Evolutionary conservation across 1,139 yeast species (phyloP).

Genomic region (Taiozyma sp.): DNA sequence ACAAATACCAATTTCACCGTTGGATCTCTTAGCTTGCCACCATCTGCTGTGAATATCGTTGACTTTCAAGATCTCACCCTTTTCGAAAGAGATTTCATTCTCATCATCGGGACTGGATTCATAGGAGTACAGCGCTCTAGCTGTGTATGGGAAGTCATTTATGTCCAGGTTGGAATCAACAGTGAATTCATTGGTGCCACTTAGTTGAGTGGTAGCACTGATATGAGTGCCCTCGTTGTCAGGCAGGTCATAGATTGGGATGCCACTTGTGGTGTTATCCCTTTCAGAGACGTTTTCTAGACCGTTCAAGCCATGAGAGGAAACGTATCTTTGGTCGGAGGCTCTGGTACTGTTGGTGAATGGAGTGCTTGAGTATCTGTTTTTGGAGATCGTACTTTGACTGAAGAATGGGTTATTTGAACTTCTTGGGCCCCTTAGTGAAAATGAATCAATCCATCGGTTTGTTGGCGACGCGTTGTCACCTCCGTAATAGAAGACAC

Average conservation of each 20-base stretch:
- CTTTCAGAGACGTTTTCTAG: conserved; percentile 26
- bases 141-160: conserved; percentile 71
- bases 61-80: conserved; percentile 86
- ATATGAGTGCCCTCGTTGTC: conserved; percentile 25
- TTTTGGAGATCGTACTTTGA: conserved; percentile 27
- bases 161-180: conserved; percentile 15
- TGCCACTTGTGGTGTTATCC: conserved; percentile 12
- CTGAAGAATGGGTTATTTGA: conserved; percentile 24
- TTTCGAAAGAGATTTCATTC: conserved; percentile 84
- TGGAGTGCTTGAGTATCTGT: conserved; percentile 4
- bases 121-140: conserved; percentile 81
- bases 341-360: conserved; percentile 4
- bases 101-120: conserved; percentile 93
- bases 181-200: conserved; percentile 8
- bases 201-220: conserved; percentile 13
- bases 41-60: conserved; percentile 94
- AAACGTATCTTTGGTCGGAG: conserved; percentile 26
- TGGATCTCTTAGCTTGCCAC: conserved; percentile 94
- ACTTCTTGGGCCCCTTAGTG: conserved; percentile 36
- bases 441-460: conserved; percentile 77
- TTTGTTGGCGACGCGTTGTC: conserved; percentile 77
- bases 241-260: conserved; percentile 27
- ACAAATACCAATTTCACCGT: conserved; percentile 94
- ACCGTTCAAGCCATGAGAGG: conserved; percentile 33
- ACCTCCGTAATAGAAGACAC: conserved; percentile 85